phyloP scores from a whole-genome alignment of 768 basidiomycete genomes.

The Kwoniella dejecticola region DNA sequence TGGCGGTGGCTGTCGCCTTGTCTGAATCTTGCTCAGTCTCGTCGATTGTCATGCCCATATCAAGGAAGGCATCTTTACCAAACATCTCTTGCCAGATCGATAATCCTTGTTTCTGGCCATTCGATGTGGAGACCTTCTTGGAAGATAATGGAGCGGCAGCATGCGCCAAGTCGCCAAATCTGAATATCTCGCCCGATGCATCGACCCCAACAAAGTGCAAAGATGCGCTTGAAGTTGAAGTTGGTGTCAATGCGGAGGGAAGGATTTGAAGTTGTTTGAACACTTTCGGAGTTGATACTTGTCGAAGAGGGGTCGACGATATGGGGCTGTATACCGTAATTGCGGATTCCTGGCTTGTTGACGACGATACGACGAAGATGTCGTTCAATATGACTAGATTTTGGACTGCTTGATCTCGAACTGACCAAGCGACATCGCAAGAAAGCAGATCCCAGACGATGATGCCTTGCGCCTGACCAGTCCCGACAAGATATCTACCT shows the following conservation, averaged over 20 bases:
- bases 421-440: constrained; percentile 47
- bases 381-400: background rate
- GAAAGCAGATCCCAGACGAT: constrained; percentile 56
- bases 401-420: constrained; percentile 1
- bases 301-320: constrained; percentile 11
- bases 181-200: constrained; percentile 51
- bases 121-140: constrained; percentile 56
- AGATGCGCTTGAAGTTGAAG: constrained; percentile 5
- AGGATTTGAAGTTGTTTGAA: constrained; percentile 10
- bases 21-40: constrained; percentile 17
- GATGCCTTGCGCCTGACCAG: constrained; percentile 41
- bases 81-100: constrained; percentile 91
- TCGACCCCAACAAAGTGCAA: constrained; percentile 41
- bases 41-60: constrained; percentile 14
- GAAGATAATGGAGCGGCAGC: constrained; percentile 55
- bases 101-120: constrained; percentile 55
- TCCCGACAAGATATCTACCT: constrained; percentile 70
- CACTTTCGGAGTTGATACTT: constrained; percentile 3
- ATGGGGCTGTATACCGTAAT: constrained; percentile 16
- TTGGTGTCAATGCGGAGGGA: constrained; percentile 3
- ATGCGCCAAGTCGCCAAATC: constrained; percentile 43
- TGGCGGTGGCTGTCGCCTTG: constrained; percentile 52
- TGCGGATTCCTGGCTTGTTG: background rate
- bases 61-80: constrained; percentile 69
- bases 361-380: constrained; percentile 13